Evolutionary conservation across 768 basidiomycete species (phyloP).

Genomic region (Hygrophoropsis aurantiaca): DNA sequence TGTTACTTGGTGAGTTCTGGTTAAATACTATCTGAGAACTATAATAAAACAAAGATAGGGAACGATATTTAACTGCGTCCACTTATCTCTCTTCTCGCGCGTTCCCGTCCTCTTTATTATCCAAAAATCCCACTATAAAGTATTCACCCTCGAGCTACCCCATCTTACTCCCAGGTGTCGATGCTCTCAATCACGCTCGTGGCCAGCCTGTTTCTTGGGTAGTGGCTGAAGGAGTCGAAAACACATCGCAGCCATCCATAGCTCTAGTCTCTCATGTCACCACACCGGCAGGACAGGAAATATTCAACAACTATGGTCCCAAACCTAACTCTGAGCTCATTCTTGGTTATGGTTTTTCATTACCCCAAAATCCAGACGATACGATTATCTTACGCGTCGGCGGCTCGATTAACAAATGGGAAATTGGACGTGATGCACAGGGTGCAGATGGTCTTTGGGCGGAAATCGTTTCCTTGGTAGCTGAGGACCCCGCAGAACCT

Average conservation of each 20-base stretch:
- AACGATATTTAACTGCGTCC: constrained; percentile 65
- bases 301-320: constrained; percentile 91
- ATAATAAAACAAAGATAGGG: constrained; percentile 44
- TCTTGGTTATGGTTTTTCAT: constrained; percentile 88
- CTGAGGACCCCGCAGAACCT: constrained; percentile 24
- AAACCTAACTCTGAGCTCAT: constrained; percentile 91
- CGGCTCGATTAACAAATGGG: constrained; percentile 52
- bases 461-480: constrained; percentile 40
- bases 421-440: constrained; percentile 55
- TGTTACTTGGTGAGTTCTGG: constrained; percentile 64
- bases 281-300: constrained; percentile 46
- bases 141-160: constrained; percentile 59
- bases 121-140: constrained; percentile 50
- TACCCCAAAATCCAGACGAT: constrained; percentile 81
- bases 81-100: constrained; percentile 86
- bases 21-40: constrained; percentile 2
- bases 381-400: constrained; percentile 80
- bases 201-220: constrained; percentile 83
- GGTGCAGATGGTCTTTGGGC: constrained; percentile 64
- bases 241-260: constrained; percentile 37
- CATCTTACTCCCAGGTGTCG: constrained; percentile 83
- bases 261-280: constrained; percentile 59
- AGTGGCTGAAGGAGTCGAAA: constrained; percentile 31
- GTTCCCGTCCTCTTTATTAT: constrained; percentile 84
- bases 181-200: constrained; percentile 83